phyloP scores from a whole-genome alignment of 768 basidiomycete species.

The Plicaturopsis crispa region DNA sequence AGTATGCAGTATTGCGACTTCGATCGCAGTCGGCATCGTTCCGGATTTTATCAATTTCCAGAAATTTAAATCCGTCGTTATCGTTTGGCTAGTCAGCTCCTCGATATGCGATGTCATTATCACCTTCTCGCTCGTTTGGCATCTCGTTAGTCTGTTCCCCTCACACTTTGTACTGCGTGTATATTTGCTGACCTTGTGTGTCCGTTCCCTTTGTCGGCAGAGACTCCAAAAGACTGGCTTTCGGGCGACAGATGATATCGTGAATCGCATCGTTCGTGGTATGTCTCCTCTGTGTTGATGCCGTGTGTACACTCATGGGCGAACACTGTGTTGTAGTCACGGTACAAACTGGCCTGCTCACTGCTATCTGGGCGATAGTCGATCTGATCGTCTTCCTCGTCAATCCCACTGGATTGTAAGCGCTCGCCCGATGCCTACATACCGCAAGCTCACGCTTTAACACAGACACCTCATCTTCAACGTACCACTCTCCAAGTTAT shows the following conservation, averaged over 20 bases:
- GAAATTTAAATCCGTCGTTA: slow-evolving; percentile 21
- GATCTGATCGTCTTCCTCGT: slow-evolving; percentile 25
- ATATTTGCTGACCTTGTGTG: slow-evolving; percentile 5
- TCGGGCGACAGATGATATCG: slow-evolving; percentile 23
- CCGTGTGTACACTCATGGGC: no score
- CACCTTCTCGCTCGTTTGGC: slow-evolving; percentile 27
- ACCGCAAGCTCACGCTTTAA: neutral
- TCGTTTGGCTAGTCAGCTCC: slow-evolving; percentile 19
- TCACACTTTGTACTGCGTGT: no score
- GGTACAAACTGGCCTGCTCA: slow-evolving; percentile 28
- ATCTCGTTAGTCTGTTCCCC: slow-evolving; percentile 17
- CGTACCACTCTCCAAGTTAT: slow-evolving; percentile 28
- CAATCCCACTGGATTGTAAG: slow-evolving; percentile 9
- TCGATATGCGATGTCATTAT: slow-evolving; percentile 28
- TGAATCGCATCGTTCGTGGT: slow-evolving; percentile 31
- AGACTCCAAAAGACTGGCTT: slow-evolving; percentile 27
- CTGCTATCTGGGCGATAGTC: slow-evolving; percentile 23
- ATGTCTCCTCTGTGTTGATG: slow-evolving; percentile 3
- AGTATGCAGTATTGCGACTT: slow-evolving; percentile 28
- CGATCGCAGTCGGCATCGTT: slow-evolving; percentile 21
- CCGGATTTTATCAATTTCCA: slow-evolving; percentile 25
- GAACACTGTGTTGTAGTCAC: slow-evolving; percentile 26
- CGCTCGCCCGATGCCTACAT: slow-evolving; percentile 8
- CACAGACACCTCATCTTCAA: slow-evolving; percentile 25
- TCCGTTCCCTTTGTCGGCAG: slow-evolving; percentile 12